A percentile compares a stretch with the other conserved stretches of the same genome.
These are phyloP conservation scores for Fusarium udum DNA, from an alignment of 2,329 filamentous ascomycete genomes.

Conservation along the genomic window DNA sequence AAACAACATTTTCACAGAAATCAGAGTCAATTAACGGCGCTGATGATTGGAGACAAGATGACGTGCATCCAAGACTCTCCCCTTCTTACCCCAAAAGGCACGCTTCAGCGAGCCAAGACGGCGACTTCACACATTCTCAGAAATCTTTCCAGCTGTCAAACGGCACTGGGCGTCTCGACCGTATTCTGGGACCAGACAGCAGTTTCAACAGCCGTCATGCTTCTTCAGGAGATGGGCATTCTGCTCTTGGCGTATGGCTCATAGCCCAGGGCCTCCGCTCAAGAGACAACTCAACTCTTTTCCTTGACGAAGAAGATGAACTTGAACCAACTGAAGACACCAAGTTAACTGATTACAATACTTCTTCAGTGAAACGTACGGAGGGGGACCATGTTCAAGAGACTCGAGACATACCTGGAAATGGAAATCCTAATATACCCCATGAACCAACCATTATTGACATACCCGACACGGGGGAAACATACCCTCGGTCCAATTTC, in stretches of 20 bases:
- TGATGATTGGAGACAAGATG: background rate
- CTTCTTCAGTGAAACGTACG: background rate
- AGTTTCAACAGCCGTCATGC: constrained; percentile 45
- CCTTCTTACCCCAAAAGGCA: background rate
- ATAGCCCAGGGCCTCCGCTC: constrained; percentile 47
- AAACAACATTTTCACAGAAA: background rate
- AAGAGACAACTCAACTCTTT: constrained; percentile 39
- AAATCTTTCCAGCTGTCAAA: constrained; percentile 34
- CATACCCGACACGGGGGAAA: background rate
- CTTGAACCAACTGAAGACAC: background rate
- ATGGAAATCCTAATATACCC: background rate
- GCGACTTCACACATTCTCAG: constrained; percentile 16
- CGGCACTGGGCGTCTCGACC: constrained; percentile 27
- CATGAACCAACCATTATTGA: background rate
- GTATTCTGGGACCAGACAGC: constrained; percentile 37
- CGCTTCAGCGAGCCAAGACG: background rate
- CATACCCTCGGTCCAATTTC: background rate
- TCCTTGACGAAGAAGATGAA: constrained; percentile 22
- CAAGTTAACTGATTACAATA: background rate
- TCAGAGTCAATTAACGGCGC: background rate
- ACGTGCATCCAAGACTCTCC: background rate
- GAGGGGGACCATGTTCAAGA: background rate
- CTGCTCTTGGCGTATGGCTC: constrained; percentile 51
- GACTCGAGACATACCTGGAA: background rate
- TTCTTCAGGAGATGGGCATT: constrained; percentile 48